phyloP scores from a whole-genome alignment of 805 yeast genomes.

The Saccharomycopsis synnaedendra region DNA sequence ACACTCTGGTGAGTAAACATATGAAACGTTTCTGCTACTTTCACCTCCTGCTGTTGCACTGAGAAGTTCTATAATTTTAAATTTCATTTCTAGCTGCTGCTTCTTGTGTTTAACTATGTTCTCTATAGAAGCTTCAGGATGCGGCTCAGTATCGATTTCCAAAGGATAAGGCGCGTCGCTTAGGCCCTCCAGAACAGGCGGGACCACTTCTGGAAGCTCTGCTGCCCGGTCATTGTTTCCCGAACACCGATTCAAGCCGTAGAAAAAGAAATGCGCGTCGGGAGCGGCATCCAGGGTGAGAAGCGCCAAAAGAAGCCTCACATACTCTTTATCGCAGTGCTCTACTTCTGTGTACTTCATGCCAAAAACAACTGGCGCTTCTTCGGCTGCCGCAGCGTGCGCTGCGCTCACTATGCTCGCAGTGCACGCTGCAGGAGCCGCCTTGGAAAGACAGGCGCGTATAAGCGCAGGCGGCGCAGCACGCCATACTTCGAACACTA shows the following conservation, averaged over 20 bases:
- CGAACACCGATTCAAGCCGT: constrained; percentile 41
- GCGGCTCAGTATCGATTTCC: neutral
- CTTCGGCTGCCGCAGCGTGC: constrained; percentile 14
- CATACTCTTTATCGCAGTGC: constrained; percentile 7
- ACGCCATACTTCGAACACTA: constrained; percentile 11
- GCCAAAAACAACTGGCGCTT: constrained; percentile 20
- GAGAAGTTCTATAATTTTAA: constrained; percentile 35
- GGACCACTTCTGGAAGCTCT: constrained; percentile 33
- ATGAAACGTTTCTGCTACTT: constrained; percentile 1
- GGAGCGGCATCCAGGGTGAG: constrained; percentile 31
- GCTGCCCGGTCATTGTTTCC: constrained; percentile 38
- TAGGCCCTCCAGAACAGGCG: constrained; percentile 17
- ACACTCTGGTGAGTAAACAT: constrained; percentile 5
- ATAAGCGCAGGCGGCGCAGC: constrained; percentile 8
- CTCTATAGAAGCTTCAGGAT: neutral
- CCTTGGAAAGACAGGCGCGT: constrained; percentile 8
- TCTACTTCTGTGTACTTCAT: too few species aligned
- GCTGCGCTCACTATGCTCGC: constrained; percentile 9
- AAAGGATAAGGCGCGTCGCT: constrained; percentile 11
- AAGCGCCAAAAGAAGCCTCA: constrained; percentile 26
- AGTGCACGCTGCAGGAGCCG: constrained; percentile 11
- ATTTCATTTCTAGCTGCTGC: constrained; percentile 32
- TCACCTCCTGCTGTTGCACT: constrained; percentile 28
- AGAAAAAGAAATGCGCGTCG: constrained; percentile 30
- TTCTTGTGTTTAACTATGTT: constrained; percentile 26